Conservation (phyloP, 345 rosid genomes). For the Triadica sebifera region DNA sequence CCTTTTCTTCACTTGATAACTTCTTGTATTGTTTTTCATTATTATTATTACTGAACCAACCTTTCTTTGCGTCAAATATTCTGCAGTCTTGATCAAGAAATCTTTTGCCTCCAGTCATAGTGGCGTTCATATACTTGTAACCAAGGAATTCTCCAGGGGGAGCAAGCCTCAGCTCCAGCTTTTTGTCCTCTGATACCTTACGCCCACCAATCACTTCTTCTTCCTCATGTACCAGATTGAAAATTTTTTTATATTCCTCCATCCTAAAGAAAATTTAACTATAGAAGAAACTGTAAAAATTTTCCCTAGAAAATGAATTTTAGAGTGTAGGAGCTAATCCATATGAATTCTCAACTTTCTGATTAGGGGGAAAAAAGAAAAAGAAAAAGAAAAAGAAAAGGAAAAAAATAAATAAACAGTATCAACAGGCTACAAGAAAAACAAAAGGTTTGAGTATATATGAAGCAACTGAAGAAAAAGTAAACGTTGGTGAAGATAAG, state of each 20-base stretch:
- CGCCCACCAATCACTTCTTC: constrained; percentile 7
- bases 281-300: background rate
- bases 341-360: no score
- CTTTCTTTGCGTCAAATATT: background rate
- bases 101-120: constrained; percentile 29
- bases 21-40: constrained; percentile 10
- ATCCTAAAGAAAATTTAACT: background rate
- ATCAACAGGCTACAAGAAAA: no score
- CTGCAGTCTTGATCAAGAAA: constrained; percentile 16
- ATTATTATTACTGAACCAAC: background rate
- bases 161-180: constrained; percentile 44
- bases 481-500: no score
- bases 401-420: no score
- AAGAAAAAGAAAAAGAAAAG: no score
- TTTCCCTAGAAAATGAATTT: background rate
- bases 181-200: constrained; percentile 28
- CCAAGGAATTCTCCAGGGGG: constrained; percentile 36
- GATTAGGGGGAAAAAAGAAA: no score
- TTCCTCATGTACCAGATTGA: constrained; percentile 3
- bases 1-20: no score
- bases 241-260: constrained; percentile 22
- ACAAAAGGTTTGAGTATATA: no score
- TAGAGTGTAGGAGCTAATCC: no score
- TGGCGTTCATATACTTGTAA: background rate
- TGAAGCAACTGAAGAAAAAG: no score